A percentile compares a stretch with the other conserved stretches of the same genome.
phyloP scores from a whole-genome alignment of 352 stramenopile genomes.

The Globisporangium takayamanum region DNA sequence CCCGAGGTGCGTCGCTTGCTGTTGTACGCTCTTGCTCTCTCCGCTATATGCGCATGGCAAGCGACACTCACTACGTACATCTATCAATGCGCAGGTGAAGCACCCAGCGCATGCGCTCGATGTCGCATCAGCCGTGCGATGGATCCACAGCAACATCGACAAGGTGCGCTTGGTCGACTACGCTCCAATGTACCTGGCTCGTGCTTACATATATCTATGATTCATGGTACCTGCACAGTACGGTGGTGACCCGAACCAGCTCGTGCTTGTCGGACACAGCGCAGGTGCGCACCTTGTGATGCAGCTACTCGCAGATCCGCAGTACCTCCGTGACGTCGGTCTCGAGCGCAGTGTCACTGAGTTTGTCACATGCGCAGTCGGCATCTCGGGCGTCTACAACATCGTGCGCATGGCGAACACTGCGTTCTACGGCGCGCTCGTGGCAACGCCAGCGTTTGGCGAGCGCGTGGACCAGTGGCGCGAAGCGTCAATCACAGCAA shows the following conservation, averaged over 20 bases:
- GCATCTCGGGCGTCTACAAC: constrained; percentile 84
- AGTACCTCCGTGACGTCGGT: constrained; percentile 33
- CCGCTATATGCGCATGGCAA: background rate
- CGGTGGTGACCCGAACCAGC: constrained; percentile 49
- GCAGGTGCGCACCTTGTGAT: constrained; percentile 76
- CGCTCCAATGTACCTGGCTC: too few relatives aligned
- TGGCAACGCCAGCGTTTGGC: constrained; percentile 61
- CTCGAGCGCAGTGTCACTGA: constrained; percentile 23
- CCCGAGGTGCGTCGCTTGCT: constrained; percentile 36
- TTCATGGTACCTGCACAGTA: constrained; percentile 26
- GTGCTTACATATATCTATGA: too few relatives aligned
- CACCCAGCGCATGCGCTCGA: constrained; percentile 69
- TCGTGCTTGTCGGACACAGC: constrained; percentile 70
- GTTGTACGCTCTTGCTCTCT: too few relatives aligned
- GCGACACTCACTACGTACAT: background rate
- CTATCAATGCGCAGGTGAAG: constrained; percentile 17
- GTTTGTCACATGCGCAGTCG: constrained; percentile 50
- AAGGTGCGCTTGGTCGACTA: constrained; percentile 29
- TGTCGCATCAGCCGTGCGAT: constrained; percentile 49
- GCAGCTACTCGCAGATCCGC: constrained; percentile 53
- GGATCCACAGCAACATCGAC: constrained; percentile 57
- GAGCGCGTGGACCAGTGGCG: constrained; percentile 57
- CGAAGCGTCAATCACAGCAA: constrained; percentile 55
- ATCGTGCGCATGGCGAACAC: constrained; percentile 75
- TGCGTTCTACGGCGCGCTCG: constrained; percentile 58